Evolutionary conservation across 2,329 filamentous ascomycete species (phyloP), one percentile per base, ranked within the genome.

Genomic region (Anthostomella pinea): DNA sequence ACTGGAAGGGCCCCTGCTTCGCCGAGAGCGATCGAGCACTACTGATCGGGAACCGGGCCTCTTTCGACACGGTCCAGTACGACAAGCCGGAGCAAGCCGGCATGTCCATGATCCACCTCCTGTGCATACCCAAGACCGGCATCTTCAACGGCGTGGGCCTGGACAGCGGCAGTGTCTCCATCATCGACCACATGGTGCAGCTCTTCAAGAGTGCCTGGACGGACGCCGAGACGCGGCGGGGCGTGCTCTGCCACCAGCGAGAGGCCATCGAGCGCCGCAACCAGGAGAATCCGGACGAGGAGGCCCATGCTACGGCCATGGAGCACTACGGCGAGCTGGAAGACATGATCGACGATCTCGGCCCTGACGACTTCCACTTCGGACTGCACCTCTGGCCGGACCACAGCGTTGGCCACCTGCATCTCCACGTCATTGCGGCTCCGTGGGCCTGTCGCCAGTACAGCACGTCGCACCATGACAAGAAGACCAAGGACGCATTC

Each of bases 81-180:
- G 20, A 11, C 2, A 35, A 16, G 0, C 33, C 40, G 1, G 19
- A 8, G 8, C 7, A 8, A 6, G 46, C 51, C 11, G 41, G 46
- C 32, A 55, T 55, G 52, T 54, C 51, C 3, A 36, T 47, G 25
- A 28, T 55, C 4, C 52, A 55, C 30, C 30, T 55, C 9, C 36
- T 55, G 1, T 44, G 15, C n/a, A 45, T 55, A 8, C 39, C 51
- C n/a, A 41, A 33, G 13, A 30, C 30, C 5, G 10, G 18, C 1
- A 26, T 55, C n/a, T 55, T 45, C 40, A 55, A 55, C 35, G 52
- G 44, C 3, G 49, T 54, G 9, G 38, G 47, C 3, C 37, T 55
- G 2, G 14, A 26, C 21, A 9, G 11, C 1, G 3, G 11, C 5
- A 46, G 15, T 27, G 42, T 44, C 3, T 3, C 3, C 9, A 38